Evolutionary conservation across 768 basidiomycete species (phyloP), one percentile per base, ranked within the genome.

Genomic region (Collybiopsis luxurians): DNA sequence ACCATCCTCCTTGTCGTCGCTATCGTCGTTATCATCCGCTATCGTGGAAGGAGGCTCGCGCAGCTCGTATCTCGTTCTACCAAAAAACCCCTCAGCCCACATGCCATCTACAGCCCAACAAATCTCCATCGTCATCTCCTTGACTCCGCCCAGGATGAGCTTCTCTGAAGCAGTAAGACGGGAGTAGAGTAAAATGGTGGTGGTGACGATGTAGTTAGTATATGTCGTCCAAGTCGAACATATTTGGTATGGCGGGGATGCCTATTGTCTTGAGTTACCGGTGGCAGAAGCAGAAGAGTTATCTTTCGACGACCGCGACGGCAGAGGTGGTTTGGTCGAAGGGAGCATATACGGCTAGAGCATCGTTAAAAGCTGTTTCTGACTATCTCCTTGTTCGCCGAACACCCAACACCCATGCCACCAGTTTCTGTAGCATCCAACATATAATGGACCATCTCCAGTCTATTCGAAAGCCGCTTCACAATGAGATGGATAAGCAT

Each of bases 141-240:
- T 56, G 23, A 61, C 59, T 2, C 63, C 63, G n/a, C 39, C 24
- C 12, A 66, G 58, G 12, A 66, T 53, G 13, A 64, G 60, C 1
- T 45, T 24, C 43, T 66, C 65, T 26, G 63, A 60, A 15, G 56
- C 9, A 21, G 65, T 64, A 10, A 63, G 60, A 7, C 28, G 49
- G 11, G 38, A 17, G 26, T 56, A 44, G 44, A 66, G 48, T 0
- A 24, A 44, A 31, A 21, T 47, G 28, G 26, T 54, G 9, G 31
- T 53, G 5, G 31, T 34, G 5, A 13, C 13, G 17, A 73, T 60
- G 47, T 66, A 66, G 15, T 54, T 53, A 2, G 70, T 70, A 59
- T 74, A 73, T 2, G 73, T 64, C 0, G 65, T 66, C n/a, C n/a
- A n/a, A 0, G 65, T 66, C 2, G 72, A 61, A 45, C 75, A 77